Base-by-base conservation (phyloP, 495 filamentous ascomycete species). In the Copromyces sp. region DNA sequence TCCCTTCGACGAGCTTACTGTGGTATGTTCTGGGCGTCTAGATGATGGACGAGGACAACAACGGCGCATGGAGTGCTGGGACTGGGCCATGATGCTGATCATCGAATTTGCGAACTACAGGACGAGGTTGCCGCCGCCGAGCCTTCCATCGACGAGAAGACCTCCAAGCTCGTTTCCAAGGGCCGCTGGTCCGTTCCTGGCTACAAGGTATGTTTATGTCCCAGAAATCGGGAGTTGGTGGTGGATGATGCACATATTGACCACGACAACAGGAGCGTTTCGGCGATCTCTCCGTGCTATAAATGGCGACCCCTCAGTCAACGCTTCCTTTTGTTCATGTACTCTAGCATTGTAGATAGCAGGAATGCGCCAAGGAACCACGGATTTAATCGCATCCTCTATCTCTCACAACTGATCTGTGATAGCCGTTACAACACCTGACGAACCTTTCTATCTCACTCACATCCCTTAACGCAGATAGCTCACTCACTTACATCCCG, bases 141-240 rank as follows among this genome's bases (percentile, higher is more conserved):
- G 79, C 95, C 95, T 70, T 94, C 97, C 77, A 98, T 98, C 83
- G 96, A 99, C 82, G 88, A 94, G 89, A 93, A 94, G 85, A 97
- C 94, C 72, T 84, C 91, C 74, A 88, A 94, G 84, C 88, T 98
- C 81, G 94, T 98, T 69, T 92, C 92, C 81, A 98, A 94, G 89
- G 94, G 95, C 83, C 92, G 94, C 87, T 99, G 96, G 96, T 86
- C 89, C 84, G 93, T 95, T 77, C 93, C 96, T 68, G 96, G 96
- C 80, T 99, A 99, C 91, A 97, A 97, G 93, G 94, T 93, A 84
- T 73, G 89, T 85, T 68, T 70, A 53, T 29, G 9, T 32, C n/a
- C 68, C 75, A 24, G 44, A 76, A 75, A 37, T 74, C 70, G 16
- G 42, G 4, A 24, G 24, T 24, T 39, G 20, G 32, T 61, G 4